Conservation (phyloP, 1,284 basidiomycete species). For the Lignosus rhinocerotis region DNA sequence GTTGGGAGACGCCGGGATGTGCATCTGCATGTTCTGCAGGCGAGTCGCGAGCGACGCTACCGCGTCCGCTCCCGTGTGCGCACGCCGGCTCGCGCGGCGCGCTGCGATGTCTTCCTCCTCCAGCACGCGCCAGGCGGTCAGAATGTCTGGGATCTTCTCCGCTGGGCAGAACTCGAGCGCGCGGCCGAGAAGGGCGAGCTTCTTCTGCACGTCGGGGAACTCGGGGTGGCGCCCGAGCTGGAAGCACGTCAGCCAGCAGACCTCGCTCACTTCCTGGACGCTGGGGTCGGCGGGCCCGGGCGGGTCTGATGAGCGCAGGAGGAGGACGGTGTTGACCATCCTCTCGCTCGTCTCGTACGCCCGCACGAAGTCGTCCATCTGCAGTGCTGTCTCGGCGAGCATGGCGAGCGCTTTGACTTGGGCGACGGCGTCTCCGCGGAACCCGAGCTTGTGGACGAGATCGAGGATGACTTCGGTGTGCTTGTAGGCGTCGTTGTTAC, state of each 20-base stretch:
- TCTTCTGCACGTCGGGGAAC: slow-evolving; percentile 67
- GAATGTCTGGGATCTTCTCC: slow-evolving; percentile 72
- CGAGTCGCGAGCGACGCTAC: slow-evolving; percentile 57
- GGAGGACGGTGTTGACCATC: slow-evolving; percentile 68
- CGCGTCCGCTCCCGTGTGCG: slow-evolving; percentile 25
- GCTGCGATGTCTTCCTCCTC: slow-evolving; percentile 61
- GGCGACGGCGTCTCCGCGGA: slow-evolving; percentile 65
- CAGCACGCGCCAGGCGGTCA: slow-evolving; percentile 70
- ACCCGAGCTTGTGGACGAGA: slow-evolving; percentile 85
- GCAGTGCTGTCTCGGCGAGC: slow-evolving; percentile 83
- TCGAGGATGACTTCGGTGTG: slow-evolving; percentile 90
- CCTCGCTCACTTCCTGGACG: slow-evolving; percentile 66
- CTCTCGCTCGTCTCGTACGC: slow-evolving; percentile 72
- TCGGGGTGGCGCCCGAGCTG: slow-evolving; percentile 82
- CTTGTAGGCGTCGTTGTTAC: slow-evolving; percentile 82
- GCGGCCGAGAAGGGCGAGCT: slow-evolving; percentile 73
- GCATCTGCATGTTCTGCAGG: slow-evolving; percentile 44
- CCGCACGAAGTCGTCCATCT: slow-evolving; percentile 72
- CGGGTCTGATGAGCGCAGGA: slow-evolving; percentile 41
- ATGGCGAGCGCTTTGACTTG: slow-evolving; percentile 84
- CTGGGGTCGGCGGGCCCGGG: slow-evolving; percentile 44
- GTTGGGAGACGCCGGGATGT: slow-evolving; percentile 68
- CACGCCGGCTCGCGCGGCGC: slow-evolving; percentile 34
- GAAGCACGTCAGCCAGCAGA: slow-evolving; percentile 86
- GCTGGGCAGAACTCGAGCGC: slow-evolving; percentile 87